These are phyloP conservation scores for Hypoxylon sp. DNA, from an alignment of 2,329 filamentous ascomycete species.

Conservation along the genomic window DNA sequence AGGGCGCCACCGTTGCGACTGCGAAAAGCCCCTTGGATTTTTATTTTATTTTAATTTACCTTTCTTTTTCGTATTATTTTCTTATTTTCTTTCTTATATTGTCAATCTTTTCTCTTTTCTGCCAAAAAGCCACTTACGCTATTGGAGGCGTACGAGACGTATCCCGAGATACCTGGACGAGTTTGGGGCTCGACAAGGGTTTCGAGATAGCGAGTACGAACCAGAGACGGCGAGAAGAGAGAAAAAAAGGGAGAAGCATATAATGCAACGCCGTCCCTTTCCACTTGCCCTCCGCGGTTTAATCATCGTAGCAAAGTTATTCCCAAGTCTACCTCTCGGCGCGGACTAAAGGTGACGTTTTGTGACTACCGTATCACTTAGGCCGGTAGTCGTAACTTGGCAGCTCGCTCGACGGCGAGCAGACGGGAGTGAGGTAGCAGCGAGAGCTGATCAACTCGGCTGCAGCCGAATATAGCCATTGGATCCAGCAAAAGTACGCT, in stretches of 20 bases:
- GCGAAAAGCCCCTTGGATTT: slow-evolving; percentile 14
- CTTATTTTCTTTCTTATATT: no score
- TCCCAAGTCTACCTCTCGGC: slow-evolving; percentile 26
- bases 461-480: slow-evolving; percentile 37
- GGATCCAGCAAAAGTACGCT: slow-evolving; percentile 31
- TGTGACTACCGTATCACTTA: slow-evolving; percentile 24
- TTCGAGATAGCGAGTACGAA: slow-evolving; percentile 22
- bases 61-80: no score
- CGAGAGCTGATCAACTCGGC: slow-evolving; percentile 37
- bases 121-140: slow-evolving; percentile 33
- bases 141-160: slow-evolving; percentile 16
- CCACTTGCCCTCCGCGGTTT: slow-evolving; percentile 25
- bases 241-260: slow-evolving; percentile 12
- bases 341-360: slow-evolving; percentile 28
- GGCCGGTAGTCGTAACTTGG: slow-evolving; percentile 33
- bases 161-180: no score
- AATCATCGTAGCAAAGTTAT: slow-evolving; percentile 20
- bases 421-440: slow-evolving; percentile 22
- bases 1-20: slow-evolving; percentile 27
- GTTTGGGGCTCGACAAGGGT: slow-evolving; percentile 4
- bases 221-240: no score
- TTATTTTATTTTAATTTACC: no score
- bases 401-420: slow-evolving; percentile 24
- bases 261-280: slow-evolving; percentile 25
- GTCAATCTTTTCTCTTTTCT: no score